Conservation (phyloP, 2,329 filamentous ascomycete genomes). For the Dothidotthia symphoricarpi region DNA sequence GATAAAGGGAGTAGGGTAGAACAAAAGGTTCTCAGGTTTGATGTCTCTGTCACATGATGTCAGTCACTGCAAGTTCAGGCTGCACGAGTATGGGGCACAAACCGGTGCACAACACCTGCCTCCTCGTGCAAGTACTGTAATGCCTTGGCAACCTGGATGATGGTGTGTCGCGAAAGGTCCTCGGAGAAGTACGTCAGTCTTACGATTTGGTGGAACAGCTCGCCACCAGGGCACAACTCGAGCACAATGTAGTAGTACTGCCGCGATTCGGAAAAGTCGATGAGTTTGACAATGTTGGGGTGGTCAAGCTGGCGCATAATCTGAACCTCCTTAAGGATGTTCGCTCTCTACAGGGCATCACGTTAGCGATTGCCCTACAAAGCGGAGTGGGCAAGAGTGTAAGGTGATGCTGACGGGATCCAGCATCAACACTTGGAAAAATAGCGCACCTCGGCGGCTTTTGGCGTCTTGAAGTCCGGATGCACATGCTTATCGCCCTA, state of each 20-base stretch:
- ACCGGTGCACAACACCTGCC: slow-evolving; percentile 95
- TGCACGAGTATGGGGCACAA: slow-evolving; percentile 39
- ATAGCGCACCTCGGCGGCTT: slow-evolving; percentile 89
- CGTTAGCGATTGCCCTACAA: slow-evolving; percentile 44
- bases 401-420: slow-evolving; percentile 32
- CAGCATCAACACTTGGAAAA: slow-evolving; percentile 25
- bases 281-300: slow-evolving; percentile 89
- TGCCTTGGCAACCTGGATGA: slow-evolving; percentile 90
- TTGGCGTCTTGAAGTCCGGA: slow-evolving; percentile 90
- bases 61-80: slow-evolving; percentile 22
- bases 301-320: slow-evolving; percentile 98
- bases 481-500: slow-evolving; percentile 92
- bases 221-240: slow-evolving; percentile 90
- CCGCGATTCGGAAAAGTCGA: slow-evolving; percentile 88
- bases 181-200: slow-evolving; percentile 98
- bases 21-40: slow-evolving; percentile 96
- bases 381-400: slow-evolving; percentile 16
- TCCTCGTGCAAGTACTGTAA: slow-evolving; percentile 93
- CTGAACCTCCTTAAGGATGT: slow-evolving; percentile 96
- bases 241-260: slow-evolving; percentile 98
- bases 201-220: slow-evolving; percentile 98
- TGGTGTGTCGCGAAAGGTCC: slow-evolving; percentile 89
- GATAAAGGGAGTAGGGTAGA: slow-evolving; percentile 79
- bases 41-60: slow-evolving; percentile 69
- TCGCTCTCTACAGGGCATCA: slow-evolving; percentile 69